Percentiles rank a stretch among this genome's conserved stretches.
Evolutionary conservation across 371 early-diverging fungal genomes (phyloP).

Genomic region (Chytridiales sp.): DNA sequence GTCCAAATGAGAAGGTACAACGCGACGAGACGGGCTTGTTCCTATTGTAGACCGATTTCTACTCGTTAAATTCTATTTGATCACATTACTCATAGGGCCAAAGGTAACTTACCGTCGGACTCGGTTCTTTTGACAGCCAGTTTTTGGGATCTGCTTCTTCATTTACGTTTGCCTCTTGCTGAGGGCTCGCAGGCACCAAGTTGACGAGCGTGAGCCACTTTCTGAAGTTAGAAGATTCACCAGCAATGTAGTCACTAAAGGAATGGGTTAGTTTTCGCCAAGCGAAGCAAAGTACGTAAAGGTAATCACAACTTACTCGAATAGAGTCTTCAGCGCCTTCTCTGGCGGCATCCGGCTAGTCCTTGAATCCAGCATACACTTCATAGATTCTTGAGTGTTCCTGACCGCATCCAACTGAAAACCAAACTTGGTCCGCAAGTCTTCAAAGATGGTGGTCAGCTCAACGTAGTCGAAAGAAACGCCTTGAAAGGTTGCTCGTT

Average conservation of each 20-base stretch:
- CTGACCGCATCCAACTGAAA: slow-evolving; percentile 79
- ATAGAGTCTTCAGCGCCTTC: not conserved
- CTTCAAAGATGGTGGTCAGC: slow-evolving; percentile 52
- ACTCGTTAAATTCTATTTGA: not conserved
- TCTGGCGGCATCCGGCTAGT: slow-evolving; percentile 65
- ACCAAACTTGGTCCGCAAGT: slow-evolving; percentile 67
- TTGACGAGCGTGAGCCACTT: slow-evolving; percentile 33
- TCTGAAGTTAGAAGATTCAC: slow-evolving; percentile 75
- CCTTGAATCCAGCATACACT: slow-evolving; percentile 83
- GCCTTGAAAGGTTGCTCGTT: not conserved
- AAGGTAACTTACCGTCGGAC: not conserved
- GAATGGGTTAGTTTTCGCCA: not conserved
- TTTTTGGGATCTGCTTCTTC: slow-evolving; percentile 9
- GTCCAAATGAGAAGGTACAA: slow-evolving; percentile 86
- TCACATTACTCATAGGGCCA: not conserved
- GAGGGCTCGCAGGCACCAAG: not conserved
- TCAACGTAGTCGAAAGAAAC: not conserved
- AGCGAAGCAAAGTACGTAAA: too few species aligned
- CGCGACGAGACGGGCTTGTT: slow-evolving; percentile 63
- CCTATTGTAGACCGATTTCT: slow-evolving; percentile 1
- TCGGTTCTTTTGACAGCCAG: not conserved
- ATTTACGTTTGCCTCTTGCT: not conserved
- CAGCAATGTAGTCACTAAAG: slow-evolving; percentile 73
- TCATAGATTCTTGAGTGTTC: slow-evolving; percentile 74
- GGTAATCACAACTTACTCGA: slow-evolving; percentile 1